Evolutionary conservation across 345 rosid species (phyloP).

Genomic region (Ceriops decandra): DNA sequence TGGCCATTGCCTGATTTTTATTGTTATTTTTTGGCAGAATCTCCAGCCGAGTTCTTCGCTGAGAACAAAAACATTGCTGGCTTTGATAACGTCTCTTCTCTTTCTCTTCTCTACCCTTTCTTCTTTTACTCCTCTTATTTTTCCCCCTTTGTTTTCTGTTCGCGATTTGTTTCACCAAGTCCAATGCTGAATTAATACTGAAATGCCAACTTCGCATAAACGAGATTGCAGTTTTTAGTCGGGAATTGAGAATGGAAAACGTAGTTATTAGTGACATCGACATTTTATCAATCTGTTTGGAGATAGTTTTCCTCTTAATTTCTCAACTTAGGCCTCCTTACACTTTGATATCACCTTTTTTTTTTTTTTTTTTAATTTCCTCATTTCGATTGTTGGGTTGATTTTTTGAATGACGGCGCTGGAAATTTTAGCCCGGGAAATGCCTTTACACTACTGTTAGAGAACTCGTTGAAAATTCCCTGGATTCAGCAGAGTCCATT

Average conservation of each 20-base stretch:
- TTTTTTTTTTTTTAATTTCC: slow-evolving; percentile 1
- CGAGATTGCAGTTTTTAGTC: too few species aligned
- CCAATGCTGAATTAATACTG: too few species aligned
- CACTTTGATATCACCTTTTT: neutral
- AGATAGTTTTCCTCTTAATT: too few species aligned
- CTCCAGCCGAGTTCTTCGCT: slow-evolving; percentile 97
- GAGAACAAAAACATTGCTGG: slow-evolving; percentile 99
- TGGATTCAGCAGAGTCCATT: slow-evolving; percentile 90
- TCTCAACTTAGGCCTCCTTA: too few species aligned
- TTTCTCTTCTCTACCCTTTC: neutral
- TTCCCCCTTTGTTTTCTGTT: too few species aligned
- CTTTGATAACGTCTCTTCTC: slow-evolving; percentile 73
- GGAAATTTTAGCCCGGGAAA: slow-evolving; percentile 78
- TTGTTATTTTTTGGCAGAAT: slow-evolving; percentile 45
- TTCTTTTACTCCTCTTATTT: neutral
- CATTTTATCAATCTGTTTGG: too few species aligned
- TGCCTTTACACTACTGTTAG: slow-evolving; percentile 83
- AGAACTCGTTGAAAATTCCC: slow-evolving; percentile 90
- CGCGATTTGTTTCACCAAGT: too few species aligned
- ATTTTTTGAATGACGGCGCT: slow-evolving; percentile 4
- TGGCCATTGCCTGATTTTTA: neutral
- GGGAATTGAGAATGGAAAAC: too few species aligned
- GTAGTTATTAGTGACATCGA: too few species aligned
- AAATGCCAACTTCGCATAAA: too few species aligned
- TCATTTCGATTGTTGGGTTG: too few species aligned